These are phyloP conservation scores for Cladosporium halotolerans DNA, from an alignment of 2,329 filamentous ascomycete species.

Conservation along the genomic window DNA sequence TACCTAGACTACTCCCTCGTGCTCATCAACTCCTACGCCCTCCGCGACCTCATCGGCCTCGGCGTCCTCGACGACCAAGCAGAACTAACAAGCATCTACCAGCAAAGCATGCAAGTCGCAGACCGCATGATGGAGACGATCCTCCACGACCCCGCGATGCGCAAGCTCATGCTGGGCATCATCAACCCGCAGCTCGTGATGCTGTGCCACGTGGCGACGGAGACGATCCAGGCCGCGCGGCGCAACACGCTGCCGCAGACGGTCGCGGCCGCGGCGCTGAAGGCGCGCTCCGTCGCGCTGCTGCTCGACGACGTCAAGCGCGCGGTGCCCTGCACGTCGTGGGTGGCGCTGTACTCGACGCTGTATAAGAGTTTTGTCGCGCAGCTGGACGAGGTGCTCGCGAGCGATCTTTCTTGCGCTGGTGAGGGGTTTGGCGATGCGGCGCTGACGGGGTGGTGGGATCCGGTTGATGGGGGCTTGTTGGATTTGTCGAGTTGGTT, in stretches of 20 bases:
- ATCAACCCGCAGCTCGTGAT: conserved; percentile 7
- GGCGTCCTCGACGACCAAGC: background rate
- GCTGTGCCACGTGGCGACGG: conserved; percentile 8
- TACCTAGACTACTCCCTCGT: conserved; percentile 8
- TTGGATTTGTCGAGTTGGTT: conserved; percentile 7
- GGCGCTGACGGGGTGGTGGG: conserved; percentile 4
- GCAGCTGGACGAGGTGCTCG: conserved; percentile 5
- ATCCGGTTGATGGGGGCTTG: conserved; percentile 1
- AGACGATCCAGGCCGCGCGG: conserved; percentile 5
- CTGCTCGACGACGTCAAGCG: conserved; percentile 2
- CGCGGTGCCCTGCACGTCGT: conserved; percentile 1
- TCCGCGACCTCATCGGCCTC: conserved; percentile 2
- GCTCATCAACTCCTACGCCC: conserved; percentile 6
- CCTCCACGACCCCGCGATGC: background rate
- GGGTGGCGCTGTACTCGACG: conserved; percentile 5
- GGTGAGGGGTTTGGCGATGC: background rate
- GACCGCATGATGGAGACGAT: conserved; percentile 5
- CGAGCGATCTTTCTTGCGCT: background rate
- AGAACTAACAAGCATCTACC: conserved; percentile 1
- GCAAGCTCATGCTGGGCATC: background rate
- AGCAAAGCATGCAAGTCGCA: conserved; percentile 1
- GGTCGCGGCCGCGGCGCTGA: background rate
- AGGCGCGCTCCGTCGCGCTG: background rate
- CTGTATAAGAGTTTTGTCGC: conserved; percentile 2
- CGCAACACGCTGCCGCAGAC: background rate